Conservation (phyloP, 768 basidiomycete genomes). For the Naganishia friedmannii region DNA sequence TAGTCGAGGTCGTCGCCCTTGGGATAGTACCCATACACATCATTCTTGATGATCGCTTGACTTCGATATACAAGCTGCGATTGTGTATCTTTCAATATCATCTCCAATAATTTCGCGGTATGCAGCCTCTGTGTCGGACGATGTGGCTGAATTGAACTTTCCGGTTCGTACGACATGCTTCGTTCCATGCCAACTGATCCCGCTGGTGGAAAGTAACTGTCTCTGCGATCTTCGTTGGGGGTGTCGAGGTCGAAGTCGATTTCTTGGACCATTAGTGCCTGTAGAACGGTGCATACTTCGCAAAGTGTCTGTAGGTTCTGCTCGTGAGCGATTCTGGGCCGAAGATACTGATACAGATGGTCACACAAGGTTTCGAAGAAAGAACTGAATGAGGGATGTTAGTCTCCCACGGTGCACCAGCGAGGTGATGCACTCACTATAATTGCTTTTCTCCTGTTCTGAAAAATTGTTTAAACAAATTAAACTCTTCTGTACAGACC, state of each 20-base stretch:
- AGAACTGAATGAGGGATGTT: slow-evolving; percentile 56
- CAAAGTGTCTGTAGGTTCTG: slow-evolving; percentile 80
- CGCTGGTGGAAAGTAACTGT: slow-evolving; percentile 28
- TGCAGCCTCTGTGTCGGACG: slow-evolving; percentile 62
- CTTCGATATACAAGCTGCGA: slow-evolving; percentile 94
- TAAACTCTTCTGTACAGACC: slow-evolving; percentile 84
- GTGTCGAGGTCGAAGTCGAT: slow-evolving; percentile 51
- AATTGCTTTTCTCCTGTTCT: slow-evolving; percentile 72
- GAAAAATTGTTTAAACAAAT: slow-evolving; percentile 80
- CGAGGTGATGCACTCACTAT: slow-evolving; percentile 58
- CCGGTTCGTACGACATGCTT: slow-evolving; percentile 21
- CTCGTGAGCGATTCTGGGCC: slow-evolving; percentile 92
- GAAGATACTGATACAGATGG: slow-evolving; percentile 88
- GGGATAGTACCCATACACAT: slow-evolving; percentile 78
- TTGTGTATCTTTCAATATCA: slow-evolving; percentile 94
- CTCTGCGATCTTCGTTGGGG: slow-evolving; percentile 34
- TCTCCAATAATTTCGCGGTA: slow-evolving; percentile 74
- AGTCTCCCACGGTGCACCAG: not conserved
- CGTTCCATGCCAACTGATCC: slow-evolving; percentile 8
- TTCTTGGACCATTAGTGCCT: slow-evolving; percentile 93
- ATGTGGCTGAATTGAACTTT: slow-evolving; percentile 28
- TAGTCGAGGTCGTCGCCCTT: slow-evolving; percentile 73
- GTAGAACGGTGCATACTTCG: slow-evolving; percentile 92
- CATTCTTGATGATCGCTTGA: slow-evolving; percentile 81
- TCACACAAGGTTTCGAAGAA: slow-evolving; percentile 91